Conservation (phyloP, 345 rosid species). For the Camelina laxa region DNA sequence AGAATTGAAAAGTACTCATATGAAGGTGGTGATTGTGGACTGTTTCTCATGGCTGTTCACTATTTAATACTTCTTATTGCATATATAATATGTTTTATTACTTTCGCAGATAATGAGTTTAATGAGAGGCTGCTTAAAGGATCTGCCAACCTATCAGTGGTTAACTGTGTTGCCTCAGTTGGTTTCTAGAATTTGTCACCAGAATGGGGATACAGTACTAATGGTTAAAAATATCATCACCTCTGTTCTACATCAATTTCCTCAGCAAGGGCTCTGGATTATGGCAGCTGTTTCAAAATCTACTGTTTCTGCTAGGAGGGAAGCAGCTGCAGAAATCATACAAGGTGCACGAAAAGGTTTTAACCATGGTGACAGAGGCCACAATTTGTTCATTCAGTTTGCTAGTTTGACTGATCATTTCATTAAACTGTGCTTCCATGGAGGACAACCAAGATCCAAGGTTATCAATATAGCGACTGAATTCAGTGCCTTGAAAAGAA, state of each 20-base stretch:
- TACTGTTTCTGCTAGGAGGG: slow-evolving; percentile 87
- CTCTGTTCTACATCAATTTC: slow-evolving; percentile 86
- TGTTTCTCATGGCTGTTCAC: not conserved
- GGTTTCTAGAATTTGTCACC: slow-evolving; percentile 98
- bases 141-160: slow-evolving; percentile 96
- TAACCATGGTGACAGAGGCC: slow-evolving; percentile 69
- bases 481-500: slow-evolving; percentile 95
- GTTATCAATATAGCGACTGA: slow-evolving; percentile 87
- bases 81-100: not conserved
- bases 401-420: slow-evolving; percentile 90
- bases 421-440: slow-evolving; percentile 86
- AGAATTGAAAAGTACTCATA: slow-evolving; percentile 70
- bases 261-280: slow-evolving; percentile 94
- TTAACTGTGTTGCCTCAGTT: slow-evolving; percentile 90
- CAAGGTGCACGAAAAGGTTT: slow-evolving; percentile 86
- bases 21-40: slow-evolving; percentile 58
- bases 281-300: slow-evolving; percentile 99
- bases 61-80: slow-evolving; percentile 26
- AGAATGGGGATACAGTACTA: slow-evolving; percentile 80
- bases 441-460: slow-evolving; percentile 80
- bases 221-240: slow-evolving; percentile 79
- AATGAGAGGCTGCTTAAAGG: slow-evolving; percentile 94
- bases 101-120: slow-evolving; percentile 76
- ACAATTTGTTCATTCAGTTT: slow-evolving; percentile 83
- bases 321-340: slow-evolving; percentile 94